Base-by-base conservation (phyloP, 495 filamentous ascomycete genomes). In the Alectoria sarmentosa region DNA sequence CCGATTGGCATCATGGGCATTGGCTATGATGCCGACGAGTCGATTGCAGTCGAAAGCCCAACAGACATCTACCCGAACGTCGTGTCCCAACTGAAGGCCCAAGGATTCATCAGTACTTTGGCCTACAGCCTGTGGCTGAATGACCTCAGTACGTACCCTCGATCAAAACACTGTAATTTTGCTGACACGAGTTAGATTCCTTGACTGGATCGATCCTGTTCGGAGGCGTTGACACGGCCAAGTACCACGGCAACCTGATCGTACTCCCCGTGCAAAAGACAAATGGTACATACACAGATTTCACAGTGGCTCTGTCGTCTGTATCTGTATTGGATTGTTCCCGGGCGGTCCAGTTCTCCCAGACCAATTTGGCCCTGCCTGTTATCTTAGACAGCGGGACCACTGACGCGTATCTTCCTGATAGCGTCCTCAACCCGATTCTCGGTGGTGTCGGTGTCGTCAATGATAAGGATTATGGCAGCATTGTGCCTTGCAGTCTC, bases 121-220 rank as follows among this genome's bases (percentile, higher is more conserved):
- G 90, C 90, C 26, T 96, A 92, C 74, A 89, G 85, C 65, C 74
- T 96, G 0, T 96, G 91, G 91, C 80, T 96, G 37, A 91, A 96
- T 76, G 89, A 92, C 68, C 80, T 92, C 1, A 80, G 88, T 73
- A 26, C 28, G 38, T 49, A 11, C 56, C 39, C 14, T 69, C 3
- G n/a, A 17, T 52, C 8, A 0, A 52, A 17, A 30, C 21, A 38
- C 2, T 49, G 2, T 1, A n/a, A 13, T 17, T 19, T 39, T 38
- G 68, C 58, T 62, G 62, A 64, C 37, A 36, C 36, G 19, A 15
- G 34, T 59, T 30, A 76, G 81, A 86, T 63, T 78, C 84, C 30
- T 79, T 77, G 68, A 86, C 80, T n/a, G 92, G 92, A 37, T 85
- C 80, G 68, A 87, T 96, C 64, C 80, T 96, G 19, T 96, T 96